Percentiles rank a stretch among this genome's conserved stretches.
Evolutionary conservation across 495 filamentous ascomycete species (phyloP).

Genomic region (Paragyromitra xinjiangensis): DNA sequence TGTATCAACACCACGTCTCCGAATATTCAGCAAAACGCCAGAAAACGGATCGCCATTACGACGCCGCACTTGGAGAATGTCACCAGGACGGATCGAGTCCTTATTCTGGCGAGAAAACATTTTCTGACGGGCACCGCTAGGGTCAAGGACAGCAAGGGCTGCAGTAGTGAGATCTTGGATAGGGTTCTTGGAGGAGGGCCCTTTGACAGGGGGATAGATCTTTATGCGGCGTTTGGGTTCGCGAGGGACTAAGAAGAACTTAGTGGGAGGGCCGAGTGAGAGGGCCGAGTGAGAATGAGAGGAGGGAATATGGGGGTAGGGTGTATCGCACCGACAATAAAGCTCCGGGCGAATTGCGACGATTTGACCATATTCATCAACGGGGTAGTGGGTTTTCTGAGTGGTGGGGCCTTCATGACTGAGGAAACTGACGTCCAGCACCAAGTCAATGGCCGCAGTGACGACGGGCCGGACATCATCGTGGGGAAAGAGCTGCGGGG

Average conservation of each 20-base stretch:
- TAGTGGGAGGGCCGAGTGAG: slow-evolving; percentile 20
- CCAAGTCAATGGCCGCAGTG: slow-evolving; percentile 38
- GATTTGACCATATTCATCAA: slow-evolving; percentile 8
- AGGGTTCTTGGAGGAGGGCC: slow-evolving; percentile 67
- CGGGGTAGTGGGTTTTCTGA: slow-evolving; percentile 15
- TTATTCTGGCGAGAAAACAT: slow-evolving; percentile 80
- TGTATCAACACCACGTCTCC: slow-evolving; percentile 84
- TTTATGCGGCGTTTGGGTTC: slow-evolving; percentile 48
- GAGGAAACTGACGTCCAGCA: slow-evolving; percentile 39
- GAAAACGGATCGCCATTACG: slow-evolving; percentile 81
- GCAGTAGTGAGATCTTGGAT: slow-evolving; percentile 68
- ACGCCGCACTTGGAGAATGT: slow-evolving; percentile 85
- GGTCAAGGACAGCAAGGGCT: slow-evolving; percentile 80
- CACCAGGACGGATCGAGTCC: slow-evolving; percentile 78
- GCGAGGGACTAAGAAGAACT: slow-evolving; percentile 49
- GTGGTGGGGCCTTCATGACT: slow-evolving; percentile 8
- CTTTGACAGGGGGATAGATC: slow-evolving; percentile 43
- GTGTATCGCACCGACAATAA: slow-evolving; percentile 58
- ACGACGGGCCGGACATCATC: slow-evolving; percentile 33
- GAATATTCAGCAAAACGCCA: slow-evolving; percentile 84
- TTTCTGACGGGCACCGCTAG: slow-evolving; percentile 77
- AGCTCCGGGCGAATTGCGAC: slow-evolving; percentile 28
- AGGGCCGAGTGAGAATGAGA: slow-evolving; percentile 24
- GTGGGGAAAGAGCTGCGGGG: background rate
- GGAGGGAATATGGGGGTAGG: slow-evolving; percentile 47